These are phyloP conservation scores for Diplodia scrobiculata DNA, from an alignment of 2,329 filamentous ascomycete species.

Conservation along the genomic window DNA sequence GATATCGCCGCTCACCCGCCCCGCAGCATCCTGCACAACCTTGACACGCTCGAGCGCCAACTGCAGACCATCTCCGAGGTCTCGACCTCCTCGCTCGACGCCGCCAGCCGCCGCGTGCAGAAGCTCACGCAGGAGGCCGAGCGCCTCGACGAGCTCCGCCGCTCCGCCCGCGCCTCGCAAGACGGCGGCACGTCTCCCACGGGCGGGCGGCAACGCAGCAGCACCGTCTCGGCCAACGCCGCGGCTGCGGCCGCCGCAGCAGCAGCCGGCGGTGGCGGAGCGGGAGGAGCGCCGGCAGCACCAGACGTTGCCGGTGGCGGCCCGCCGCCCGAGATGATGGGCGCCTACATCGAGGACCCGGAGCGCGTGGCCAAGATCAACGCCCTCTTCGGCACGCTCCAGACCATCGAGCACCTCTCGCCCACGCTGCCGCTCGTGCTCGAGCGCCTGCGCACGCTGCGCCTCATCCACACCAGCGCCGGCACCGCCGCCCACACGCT, in stretches of 20 bases:
- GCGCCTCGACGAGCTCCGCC: constrained; percentile 61
- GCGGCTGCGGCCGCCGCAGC: constrained; percentile 46
- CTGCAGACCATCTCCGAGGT: constrained; percentile 73
- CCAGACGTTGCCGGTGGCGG: constrained; percentile 45
- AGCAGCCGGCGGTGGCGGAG: constrained; percentile 37
- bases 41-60: constrained; percentile 79
- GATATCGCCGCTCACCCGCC: constrained; percentile 57
- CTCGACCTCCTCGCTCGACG: constrained; percentile 71
- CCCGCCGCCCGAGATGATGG: constrained; percentile 23
- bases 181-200: constrained; percentile 17
- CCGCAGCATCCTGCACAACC: constrained; percentile 75
- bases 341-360: constrained; percentile 51
- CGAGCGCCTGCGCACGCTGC: constrained; percentile 79
- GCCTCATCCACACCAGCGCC: constrained; percentile 83
- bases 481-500: constrained; percentile 78
- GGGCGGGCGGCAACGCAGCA: constrained; percentile 13
- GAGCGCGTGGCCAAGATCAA: constrained; percentile 87
- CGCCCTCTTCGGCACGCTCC: constrained; percentile 82
- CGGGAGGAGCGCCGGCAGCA: constrained; percentile 39
- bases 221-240: background rate
- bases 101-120: constrained; percentile 68
- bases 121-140: constrained; percentile 73
- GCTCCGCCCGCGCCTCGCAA: constrained; percentile 32
- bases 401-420: constrained; percentile 82
- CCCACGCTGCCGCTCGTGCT: constrained; percentile 83